A percentile compares a stretch with the other conserved stretches of the same genome.
phyloP scores from a whole-genome alignment of 805 yeast genomes.

The Zygosaccharomyces siamensis region DNA sequence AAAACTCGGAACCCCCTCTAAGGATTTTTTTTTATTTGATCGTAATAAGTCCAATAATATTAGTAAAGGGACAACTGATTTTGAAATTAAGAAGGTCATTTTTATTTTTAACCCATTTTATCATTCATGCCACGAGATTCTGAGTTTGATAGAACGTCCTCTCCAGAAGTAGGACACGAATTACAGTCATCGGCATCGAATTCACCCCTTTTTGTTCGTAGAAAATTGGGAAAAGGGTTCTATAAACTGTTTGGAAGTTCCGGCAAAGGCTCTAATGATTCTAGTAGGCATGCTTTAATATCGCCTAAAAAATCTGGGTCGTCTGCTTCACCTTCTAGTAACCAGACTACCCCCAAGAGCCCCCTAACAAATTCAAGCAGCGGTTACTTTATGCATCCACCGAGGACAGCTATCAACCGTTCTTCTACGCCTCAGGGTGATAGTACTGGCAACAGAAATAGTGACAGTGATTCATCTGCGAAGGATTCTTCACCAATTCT shows the following conservation, averaged over 20 bases:
- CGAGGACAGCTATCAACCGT: not conserved
- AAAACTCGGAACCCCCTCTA: not conserved
- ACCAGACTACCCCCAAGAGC: not conserved
- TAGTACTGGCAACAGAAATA: not conserved
- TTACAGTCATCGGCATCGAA: slow-evolving; percentile 11
- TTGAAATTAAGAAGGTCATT: not conserved
- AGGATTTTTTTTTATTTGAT: not conserved
- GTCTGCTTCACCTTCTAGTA: not conserved
- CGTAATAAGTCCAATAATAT: not conserved
- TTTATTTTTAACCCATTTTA: not conserved
- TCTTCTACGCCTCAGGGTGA: not conserved
- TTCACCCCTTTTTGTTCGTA: slow-evolving; percentile 10
- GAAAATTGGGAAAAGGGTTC: slow-evolving; percentile 11
- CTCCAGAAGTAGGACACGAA: slow-evolving; percentile 11
- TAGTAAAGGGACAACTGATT: not conserved
- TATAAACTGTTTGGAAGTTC: slow-evolving; percentile 11
- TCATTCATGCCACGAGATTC: slow-evolving; percentile 10
- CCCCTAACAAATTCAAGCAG: not conserved
- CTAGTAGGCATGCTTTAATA: not conserved
- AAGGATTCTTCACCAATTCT: not conserved
- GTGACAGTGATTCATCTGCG: not conserved
- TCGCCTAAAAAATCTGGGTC: not conserved
- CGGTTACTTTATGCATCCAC: slow-evolving; percentile 1
- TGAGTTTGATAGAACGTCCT: slow-evolving; percentile 2
- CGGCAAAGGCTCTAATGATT: not conserved